phyloP scores from a whole-genome alignment of 805 yeast genomes.

The Scheffersomyces amazonensis region DNA sequence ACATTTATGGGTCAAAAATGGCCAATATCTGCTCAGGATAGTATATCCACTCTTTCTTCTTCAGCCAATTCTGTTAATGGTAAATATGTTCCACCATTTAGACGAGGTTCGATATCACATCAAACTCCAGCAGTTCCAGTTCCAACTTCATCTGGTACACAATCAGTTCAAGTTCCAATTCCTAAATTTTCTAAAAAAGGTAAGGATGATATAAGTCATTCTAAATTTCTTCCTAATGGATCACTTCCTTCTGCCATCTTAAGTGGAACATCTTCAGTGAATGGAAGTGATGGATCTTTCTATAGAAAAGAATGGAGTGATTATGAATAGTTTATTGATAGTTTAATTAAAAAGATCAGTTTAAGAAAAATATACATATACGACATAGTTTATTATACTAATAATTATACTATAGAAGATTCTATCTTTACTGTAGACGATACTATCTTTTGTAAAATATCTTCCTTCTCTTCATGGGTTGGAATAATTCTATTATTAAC shows the following conservation, averaged over 20 bases:
- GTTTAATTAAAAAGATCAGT: no score
- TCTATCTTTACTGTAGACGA: no score
- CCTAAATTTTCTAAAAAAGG: constrained; percentile 3
- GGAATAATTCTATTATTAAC: constrained; percentile 9
- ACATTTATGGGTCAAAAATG: background rate
- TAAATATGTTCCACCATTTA: constrained; percentile 71
- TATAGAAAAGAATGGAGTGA: constrained; percentile 26
- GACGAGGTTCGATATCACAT: constrained; percentile 45
- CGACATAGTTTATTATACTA: no score
- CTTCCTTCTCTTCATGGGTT: background rate
- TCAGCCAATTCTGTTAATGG: constrained; percentile 31
- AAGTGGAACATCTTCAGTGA: constrained; percentile 2
- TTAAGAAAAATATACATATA: no score
- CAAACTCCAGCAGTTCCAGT: background rate
- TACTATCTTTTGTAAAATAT: no score
- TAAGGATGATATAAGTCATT: constrained; percentile 1
- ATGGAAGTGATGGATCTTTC: constrained; percentile 21
- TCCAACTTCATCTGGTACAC: background rate
- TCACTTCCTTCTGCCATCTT: background rate
- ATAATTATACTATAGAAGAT: no score
- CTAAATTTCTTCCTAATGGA: background rate
- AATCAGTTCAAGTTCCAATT: background rate
- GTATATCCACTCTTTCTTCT: background rate
- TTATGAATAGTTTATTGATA: no score
- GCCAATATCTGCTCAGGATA: background rate